phyloP scores from a whole-genome alignment of 2,329 filamentous ascomycete genomes.

The Stemphylium beticola region DNA sequence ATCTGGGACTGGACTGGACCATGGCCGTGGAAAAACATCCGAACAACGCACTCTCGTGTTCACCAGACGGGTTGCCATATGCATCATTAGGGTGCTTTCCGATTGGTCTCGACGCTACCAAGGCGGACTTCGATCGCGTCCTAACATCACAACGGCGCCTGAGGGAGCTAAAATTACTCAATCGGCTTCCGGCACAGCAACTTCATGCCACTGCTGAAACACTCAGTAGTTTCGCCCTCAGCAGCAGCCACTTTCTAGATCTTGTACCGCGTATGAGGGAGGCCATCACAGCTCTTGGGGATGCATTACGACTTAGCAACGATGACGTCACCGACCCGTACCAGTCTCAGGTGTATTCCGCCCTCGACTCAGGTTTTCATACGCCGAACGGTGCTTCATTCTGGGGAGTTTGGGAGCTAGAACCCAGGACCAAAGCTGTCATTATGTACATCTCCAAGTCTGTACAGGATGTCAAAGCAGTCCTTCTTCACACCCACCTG shows the following conservation, averaged over 20 bases:
- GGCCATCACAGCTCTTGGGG: conserved; percentile 30
- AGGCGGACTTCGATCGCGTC: conserved; percentile 41
- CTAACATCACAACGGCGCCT: conserved; percentile 41
- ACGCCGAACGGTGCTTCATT: conserved; percentile 42
- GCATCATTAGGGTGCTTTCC: conserved; percentile 45
- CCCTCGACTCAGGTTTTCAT: conserved; percentile 49
- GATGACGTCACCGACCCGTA: conserved; percentile 39
- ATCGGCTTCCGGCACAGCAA: conserved; percentile 29
- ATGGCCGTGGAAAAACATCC: conserved; percentile 28
- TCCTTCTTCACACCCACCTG: conserved; percentile 44
- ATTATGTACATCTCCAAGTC: conserved; percentile 48
- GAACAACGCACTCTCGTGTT: conserved; percentile 43
- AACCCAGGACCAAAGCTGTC: conserved; percentile 33
- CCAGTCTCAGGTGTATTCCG: conserved; percentile 40
- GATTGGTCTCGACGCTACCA: conserved; percentile 41
- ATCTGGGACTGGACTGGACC: conserved; percentile 38
- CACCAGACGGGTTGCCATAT: conserved; percentile 35
- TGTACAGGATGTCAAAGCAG: conserved; percentile 36
- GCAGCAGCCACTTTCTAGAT: conserved; percentile 24
- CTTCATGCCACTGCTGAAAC: conserved; percentile 27
- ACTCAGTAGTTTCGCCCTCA: conserved; percentile 23
- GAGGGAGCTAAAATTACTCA: conserved; percentile 39
- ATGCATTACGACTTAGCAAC: conserved; percentile 26
- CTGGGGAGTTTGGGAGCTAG: conserved; percentile 46
- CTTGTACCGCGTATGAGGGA: conserved; percentile 30